phyloP scores from a whole-genome alignment of 176 grass and related monocot genomes.

The Cymbopogon citratus region DNA sequence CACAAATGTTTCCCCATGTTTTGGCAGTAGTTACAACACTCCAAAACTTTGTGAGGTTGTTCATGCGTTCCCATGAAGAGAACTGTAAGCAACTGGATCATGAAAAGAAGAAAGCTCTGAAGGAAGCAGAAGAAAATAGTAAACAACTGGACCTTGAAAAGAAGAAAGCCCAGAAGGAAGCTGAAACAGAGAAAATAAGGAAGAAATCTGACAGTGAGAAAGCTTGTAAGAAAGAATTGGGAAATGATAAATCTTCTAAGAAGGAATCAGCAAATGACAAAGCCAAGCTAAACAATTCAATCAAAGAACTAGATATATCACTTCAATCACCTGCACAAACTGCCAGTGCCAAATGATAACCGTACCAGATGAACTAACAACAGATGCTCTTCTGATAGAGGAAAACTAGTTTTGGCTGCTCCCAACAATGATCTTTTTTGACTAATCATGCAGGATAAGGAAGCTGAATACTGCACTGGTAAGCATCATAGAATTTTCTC shows the following conservation, averaged over 20 bases:
- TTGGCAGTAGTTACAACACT: conserved; percentile 77
- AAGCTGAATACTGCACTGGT: conserved; percentile 10
- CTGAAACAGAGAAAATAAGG: conserved; percentile 53
- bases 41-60: conserved; percentile 78
- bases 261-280: conserved; percentile 35
- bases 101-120: conserved; percentile 89
- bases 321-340: conserved; percentile 25
- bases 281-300: conserved; percentile 37
- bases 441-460: not conserved
- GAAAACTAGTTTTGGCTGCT: conserved; percentile 18
- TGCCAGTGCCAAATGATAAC: conserved; percentile 37
- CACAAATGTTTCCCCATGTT: conserved; percentile 15
- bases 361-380: not conserved
- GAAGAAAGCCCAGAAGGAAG: conserved; percentile 55
- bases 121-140: conserved; percentile 74
- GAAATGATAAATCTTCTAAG: conserved; percentile 44
- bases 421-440: not conserved
- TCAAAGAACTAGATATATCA: conserved; percentile 42
- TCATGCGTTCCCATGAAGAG: conserved; percentile 77
- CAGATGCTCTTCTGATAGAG: not conserved
- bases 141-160: conserved; percentile 59
- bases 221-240: conserved; percentile 39
- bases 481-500: not conserved
- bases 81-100: conserved; percentile 81
- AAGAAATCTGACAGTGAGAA: not conserved